These are phyloP conservation scores for Pholiota conissans DNA, from an alignment of 768 basidiomycete genomes.

Conservation along the genomic window DNA sequence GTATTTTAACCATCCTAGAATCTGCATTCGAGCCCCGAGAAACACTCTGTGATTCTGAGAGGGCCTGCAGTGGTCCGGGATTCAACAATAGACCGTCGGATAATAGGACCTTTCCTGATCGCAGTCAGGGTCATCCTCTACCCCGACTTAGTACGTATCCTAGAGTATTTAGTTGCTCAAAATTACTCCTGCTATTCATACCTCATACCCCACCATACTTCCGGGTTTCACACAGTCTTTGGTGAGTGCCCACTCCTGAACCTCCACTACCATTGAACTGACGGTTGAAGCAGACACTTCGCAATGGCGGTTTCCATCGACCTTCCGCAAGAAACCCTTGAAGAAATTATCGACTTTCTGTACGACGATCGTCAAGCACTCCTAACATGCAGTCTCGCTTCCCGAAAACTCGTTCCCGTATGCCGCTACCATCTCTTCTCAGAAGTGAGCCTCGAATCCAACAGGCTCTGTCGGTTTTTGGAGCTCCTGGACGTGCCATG, in stretches of 20 bases:
- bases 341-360: constrained; percentile 30
- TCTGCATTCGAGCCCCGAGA: neutral
- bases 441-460: constrained; percentile 25
- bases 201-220: neutral
- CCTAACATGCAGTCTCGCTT: constrained; percentile 29
- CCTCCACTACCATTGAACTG: neutral
- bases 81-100: neutral
- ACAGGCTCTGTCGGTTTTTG: constrained; percentile 24
- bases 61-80: neutral
- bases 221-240: neutral
- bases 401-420: constrained; percentile 23
- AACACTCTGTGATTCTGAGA: neutral
- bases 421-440: constrained; percentile 31
- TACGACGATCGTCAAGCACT: constrained; percentile 27
- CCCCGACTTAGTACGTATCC: neutral
- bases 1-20: neutral
- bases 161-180: neutral
- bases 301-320: neutral
- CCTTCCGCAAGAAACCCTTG: constrained; percentile 35
- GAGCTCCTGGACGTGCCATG: constrained; percentile 27
- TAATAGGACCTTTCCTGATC: neutral
- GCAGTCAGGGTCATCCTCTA: neutral
- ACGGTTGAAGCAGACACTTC: neutral
- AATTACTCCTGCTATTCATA: neutral
- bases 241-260: neutral